phyloP scores from a whole-genome alignment of 129 eudicot genomes.

The Erigeron canadensis region DNA sequence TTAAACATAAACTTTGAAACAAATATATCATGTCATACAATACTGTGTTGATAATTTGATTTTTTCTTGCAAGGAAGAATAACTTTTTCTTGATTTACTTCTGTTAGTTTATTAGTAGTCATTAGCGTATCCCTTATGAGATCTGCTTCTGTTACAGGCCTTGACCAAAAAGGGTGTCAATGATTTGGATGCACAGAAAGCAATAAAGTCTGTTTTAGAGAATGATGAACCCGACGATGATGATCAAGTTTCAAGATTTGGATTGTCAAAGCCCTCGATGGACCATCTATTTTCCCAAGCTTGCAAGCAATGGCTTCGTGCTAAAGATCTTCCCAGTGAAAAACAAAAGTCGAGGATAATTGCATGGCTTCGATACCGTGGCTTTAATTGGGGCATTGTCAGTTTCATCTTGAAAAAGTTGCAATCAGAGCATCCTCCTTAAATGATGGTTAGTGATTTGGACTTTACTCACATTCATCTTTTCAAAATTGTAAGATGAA shows the following conservation, averaged over 20 bases:
- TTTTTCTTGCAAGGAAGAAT: neutral
- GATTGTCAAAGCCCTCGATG: constrained; percentile 61
- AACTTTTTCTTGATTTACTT: neutral
- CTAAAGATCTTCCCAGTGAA: constrained; percentile 47
- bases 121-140: constrained; percentile 8
- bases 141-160: constrained; percentile 43
- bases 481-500: neutral
- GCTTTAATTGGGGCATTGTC: constrained; percentile 67
- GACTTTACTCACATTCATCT: constrained; percentile 3
- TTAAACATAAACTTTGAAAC: neutral
- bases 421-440: constrained; percentile 54
- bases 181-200: constrained; percentile 67
- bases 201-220: constrained; percentile 70
- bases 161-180: constrained; percentile 63
- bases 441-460: constrained; percentile 19
- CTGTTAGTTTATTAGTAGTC: constrained; percentile 8
- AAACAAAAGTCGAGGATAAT: constrained; percentile 66
- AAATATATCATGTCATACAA: neutral
- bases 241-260: constrained; percentile 46
- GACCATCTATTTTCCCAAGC: constrained; percentile 73
- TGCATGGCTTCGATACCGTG: constrained; percentile 93
- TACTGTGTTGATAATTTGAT: neutral
- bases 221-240: constrained; percentile 42
- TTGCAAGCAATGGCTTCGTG: constrained; percentile 76
- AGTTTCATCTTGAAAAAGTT: constrained; percentile 59